Evolutionary conservation across 2,329 filamentous ascomycete species (phyloP).

Genomic region (Sporothrix euskadiensis): DNA sequence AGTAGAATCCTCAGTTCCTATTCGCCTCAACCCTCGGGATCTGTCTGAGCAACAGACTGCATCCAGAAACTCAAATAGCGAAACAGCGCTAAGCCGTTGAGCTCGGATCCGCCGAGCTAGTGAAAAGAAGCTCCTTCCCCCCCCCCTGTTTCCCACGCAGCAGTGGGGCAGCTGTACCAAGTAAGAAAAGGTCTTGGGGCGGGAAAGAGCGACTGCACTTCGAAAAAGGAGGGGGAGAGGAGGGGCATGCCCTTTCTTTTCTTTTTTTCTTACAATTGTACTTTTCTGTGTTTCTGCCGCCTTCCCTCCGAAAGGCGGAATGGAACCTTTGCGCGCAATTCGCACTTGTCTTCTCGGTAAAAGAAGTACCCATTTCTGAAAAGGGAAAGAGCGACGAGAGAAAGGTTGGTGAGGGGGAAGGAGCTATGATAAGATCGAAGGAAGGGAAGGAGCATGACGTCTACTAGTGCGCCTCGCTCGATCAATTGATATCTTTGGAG

Average conservation of each 20-base stretch:
- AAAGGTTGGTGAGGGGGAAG: background rate
- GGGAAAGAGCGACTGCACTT: background rate
- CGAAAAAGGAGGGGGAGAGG: background rate
- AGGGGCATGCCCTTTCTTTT: background rate
- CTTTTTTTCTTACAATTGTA: background rate
- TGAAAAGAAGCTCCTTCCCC: background rate
- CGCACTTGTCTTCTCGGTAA: background rate
- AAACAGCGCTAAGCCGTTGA: constrained; percentile 15
- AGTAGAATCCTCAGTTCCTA: background rate
- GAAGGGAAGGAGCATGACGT: constrained; percentile 8
- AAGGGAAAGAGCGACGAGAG: background rate
- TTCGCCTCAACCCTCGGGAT: background rate
- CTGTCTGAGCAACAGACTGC: background rate
- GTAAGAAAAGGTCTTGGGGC: background rate
- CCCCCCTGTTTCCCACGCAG: constrained; percentile 10
- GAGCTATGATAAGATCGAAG: background rate
- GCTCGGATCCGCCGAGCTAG: constrained; percentile 13
- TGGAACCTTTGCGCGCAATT: background rate
- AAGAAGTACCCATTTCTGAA: background rate
- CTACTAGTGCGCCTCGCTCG: background rate
- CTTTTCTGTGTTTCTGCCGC: background rate
- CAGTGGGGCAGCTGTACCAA: constrained; percentile 15
- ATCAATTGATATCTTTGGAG: background rate
- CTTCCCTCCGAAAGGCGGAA: constrained; percentile 12
- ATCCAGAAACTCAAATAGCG: constrained; percentile 23